Evolutionary conservation across 257 asterid genomes (phyloP), one percentile per base, ranked within the genome.

Genomic region (Solanum chmielewskii): DNA sequence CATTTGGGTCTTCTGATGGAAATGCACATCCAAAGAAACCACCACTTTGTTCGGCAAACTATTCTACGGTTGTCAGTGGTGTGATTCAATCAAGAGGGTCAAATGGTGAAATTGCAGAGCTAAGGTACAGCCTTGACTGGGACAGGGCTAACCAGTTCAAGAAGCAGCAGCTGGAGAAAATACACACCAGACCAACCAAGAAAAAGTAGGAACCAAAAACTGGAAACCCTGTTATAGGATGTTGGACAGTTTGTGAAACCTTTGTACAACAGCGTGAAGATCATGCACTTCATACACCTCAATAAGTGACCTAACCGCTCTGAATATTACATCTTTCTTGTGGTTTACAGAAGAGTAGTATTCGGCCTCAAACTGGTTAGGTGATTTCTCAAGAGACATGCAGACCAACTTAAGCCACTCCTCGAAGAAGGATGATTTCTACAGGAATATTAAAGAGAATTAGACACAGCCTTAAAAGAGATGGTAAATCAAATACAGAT

Each of bases 391-490:
- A 29, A 96, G 91, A 91, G 94, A 92, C 29, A 91, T 86, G 93
- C 95, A 94, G 90, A 95, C 87, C 52, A 89, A 92, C 84, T 89
- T 87, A 39, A 96, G 85, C 99, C 99, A 96, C 90, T 86, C 93
- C 89, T 94, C 97, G 15, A 96, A 93, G 89, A 95, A 96, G 64
- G 92, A 86, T 86, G 98, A 92, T 93, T 96, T 95, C 99, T 96
- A 85, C 76, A 80, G 18, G 44, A 80, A 71, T 14, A 66, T 80
- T 83, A 84, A 85, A 13, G 81, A 86, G 85, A 20, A 83, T 60
- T 25, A 25, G 21, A 75, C 37, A 73, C 33, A 71, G 13, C 44
- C 69, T 20, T 37, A 39, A 66, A 20, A 15, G 45, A 70, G 11
- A 78, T 44, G 20, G 27, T 47, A 80, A 47, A 80, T 27, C 68